Evolutionary conservation across 2,329 filamentous ascomycete genomes (phyloP).

Genomic region (Aureobasidium sp.): DNA sequence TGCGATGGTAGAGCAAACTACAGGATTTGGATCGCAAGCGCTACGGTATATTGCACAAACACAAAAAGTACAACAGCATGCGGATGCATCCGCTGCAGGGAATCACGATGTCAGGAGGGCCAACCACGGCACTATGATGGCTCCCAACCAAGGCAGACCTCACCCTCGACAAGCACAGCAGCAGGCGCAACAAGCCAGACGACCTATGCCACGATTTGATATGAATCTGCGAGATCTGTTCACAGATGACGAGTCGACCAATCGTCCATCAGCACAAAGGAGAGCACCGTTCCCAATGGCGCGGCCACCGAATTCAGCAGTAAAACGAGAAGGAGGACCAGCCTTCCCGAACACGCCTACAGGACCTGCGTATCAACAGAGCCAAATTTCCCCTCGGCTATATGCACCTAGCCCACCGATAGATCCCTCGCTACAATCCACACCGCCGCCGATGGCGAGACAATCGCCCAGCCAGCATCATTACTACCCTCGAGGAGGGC

Average conservation of each 20-base stretch:
- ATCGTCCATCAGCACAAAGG: slow-evolving; percentile 26
- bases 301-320: not conserved
- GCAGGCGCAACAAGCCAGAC: slow-evolving; percentile 7
- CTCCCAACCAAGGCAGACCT: not conserved
- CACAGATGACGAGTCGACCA: slow-evolving; percentile 32
- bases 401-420: slow-evolving; percentile 7
- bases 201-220: slow-evolving; percentile 48
- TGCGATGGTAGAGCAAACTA: slow-evolving; percentile 85
- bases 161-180: not conserved
- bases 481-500: not conserved
- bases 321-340: slow-evolving; percentile 1
- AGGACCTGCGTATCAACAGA: not conserved
- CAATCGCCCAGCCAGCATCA: slow-evolving; percentile 9
- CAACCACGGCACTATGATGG: slow-evolving; percentile 6
- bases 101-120: not conserved
- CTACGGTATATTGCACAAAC: slow-evolving; percentile 2
- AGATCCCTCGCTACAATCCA: slow-evolving; percentile 7
- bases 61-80: slow-evolving; percentile 6
- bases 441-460: not conserved
- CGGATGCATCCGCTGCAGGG: not conserved
- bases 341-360: not conserved
- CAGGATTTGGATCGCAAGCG: slow-evolving; percentile 56
- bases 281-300: slow-evolving; percentile 17
- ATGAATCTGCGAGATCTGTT: slow-evolving; percentile 48
- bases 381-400: not conserved